phyloP scores from a whole-genome alignment of 2,329 filamentous ascomycete genomes.

The Fusarium udum region DNA sequence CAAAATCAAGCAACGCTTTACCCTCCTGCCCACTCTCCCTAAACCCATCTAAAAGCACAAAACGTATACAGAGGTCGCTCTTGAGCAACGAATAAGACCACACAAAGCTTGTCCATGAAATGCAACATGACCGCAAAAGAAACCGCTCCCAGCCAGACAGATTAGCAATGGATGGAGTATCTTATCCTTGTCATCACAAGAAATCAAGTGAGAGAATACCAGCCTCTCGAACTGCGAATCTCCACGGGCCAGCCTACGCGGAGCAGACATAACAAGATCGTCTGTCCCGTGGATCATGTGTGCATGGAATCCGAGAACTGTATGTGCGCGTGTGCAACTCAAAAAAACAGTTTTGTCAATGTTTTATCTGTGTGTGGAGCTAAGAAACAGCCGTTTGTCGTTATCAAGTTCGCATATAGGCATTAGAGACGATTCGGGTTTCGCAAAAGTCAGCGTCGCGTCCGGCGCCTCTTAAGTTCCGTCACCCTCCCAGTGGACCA shows the following conservation, averaged over 20 bases:
- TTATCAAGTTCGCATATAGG: slow-evolving; percentile 52
- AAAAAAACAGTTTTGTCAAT: slow-evolving; percentile 47
- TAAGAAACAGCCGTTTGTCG: slow-evolving; percentile 55
- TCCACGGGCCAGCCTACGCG: slow-evolving; percentile 40
- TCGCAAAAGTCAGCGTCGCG: slow-evolving; percentile 44
- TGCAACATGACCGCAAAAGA: slow-evolving; percentile 21
- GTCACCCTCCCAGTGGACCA: slow-evolving; percentile 44
- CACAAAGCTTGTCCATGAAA: slow-evolving; percentile 32
- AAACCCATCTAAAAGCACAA: slow-evolving; percentile 28
- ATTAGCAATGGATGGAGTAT: slow-evolving; percentile 24
- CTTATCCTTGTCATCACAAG: slow-evolving; percentile 35
- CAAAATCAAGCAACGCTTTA: slow-evolving; percentile 23
- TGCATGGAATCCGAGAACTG: slow-evolving; percentile 37
- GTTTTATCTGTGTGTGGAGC: slow-evolving; percentile 54
- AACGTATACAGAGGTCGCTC: slow-evolving; percentile 36
- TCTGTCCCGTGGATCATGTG: slow-evolving; percentile 36
- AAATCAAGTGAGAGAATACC: slow-evolving; percentile 29
- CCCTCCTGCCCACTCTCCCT: background rate
- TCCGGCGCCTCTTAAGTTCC: slow-evolving; percentile 41
- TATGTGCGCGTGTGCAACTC: slow-evolving; percentile 33
- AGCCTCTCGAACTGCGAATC: slow-evolving; percentile 29
- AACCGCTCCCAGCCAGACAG: slow-evolving; percentile 33
- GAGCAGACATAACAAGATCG: slow-evolving; percentile 26
- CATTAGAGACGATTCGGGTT: slow-evolving; percentile 51
- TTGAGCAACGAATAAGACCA: slow-evolving; percentile 31